Evolutionary conservation across 2,329 filamentous ascomycete species (phyloP).

Genomic region (Penicillium thymicola): DNA sequence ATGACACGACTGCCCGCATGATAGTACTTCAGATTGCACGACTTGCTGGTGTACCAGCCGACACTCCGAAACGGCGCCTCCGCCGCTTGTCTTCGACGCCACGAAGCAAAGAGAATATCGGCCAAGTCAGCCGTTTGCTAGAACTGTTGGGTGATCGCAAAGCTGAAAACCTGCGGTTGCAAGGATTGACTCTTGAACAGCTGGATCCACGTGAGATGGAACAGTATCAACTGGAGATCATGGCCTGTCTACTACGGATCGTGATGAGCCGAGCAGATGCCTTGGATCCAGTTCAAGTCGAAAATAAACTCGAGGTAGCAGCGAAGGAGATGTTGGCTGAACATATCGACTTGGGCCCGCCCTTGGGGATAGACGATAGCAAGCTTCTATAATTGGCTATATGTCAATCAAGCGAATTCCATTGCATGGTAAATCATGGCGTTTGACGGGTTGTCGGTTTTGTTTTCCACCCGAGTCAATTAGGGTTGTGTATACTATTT

Average conservation of each 20-base stretch:
- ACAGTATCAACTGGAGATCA: conserved; percentile 43
- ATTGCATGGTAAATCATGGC: background rate
- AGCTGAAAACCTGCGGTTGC: conserved; percentile 28
- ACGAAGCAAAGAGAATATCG: conserved; percentile 45
- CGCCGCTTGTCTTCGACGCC: conserved; percentile 41
- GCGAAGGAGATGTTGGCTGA: conserved; percentile 39
- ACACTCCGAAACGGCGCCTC: conserved; percentile 37
- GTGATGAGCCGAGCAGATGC: conserved; percentile 37
- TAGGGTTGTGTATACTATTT: conserved; percentile 6
- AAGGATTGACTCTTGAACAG: conserved; percentile 34
- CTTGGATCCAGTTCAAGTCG: conserved; percentile 28
- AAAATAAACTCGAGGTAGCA: conserved; percentile 32
- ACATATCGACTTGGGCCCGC: conserved; percentile 32
- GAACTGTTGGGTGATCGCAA: conserved; percentile 42
- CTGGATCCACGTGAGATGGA: conserved; percentile 38
- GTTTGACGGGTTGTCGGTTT: background rate
- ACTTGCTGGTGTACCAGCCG: conserved; percentile 35
- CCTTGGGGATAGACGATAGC: conserved; percentile 26
- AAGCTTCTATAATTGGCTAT: conserved; percentile 19
- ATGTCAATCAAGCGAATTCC: background rate
- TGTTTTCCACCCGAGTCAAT: background rate
- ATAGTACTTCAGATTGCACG: conserved; percentile 51
- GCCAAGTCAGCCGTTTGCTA: conserved; percentile 45
- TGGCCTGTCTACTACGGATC: conserved; percentile 41
- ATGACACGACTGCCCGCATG: conserved; percentile 46